Base-by-base conservation (phyloP, 306 rosid genomes). In the Psophocarpus tetragonolobus region DNA sequence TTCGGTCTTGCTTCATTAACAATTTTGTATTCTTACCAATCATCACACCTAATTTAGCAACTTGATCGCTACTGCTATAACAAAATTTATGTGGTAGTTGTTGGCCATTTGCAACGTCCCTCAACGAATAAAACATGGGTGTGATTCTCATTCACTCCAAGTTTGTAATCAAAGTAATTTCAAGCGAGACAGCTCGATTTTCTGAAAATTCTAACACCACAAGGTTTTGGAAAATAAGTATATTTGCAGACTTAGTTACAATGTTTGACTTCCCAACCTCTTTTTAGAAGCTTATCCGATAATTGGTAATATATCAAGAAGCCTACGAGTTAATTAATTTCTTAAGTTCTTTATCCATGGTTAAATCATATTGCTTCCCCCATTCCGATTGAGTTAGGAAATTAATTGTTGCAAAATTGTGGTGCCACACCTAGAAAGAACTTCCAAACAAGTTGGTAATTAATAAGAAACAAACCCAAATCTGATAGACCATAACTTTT, bases 41-140 rank as follows among this genome's bases (percentile, higher is more conserved):
- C 50, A 65, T 38, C 30, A 20, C 71, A 38, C 50, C 71, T 65
- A 65, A 36, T 38, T 65, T 65, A 65, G 71, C 50, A 35, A 64
- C 29, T 35, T 18, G 30, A 35, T 14, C n/a, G n/a, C 48, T 20
- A 5, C 24, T 35, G 48, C 30, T 64, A 18, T 3, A 64, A 35
- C 70, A 65, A 65, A 36, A 36, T 60, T 27, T 29, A 15, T 20
- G 33, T 20, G 50, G 10, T 20, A 4, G 27, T 64, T 29, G 48
- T 35, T 33, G 15, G 29, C 4, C 17, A 4, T 36, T 36, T 36
- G n/a, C 17, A 35, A 17, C 68, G 15, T 30, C 45, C 45, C 44
- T 26, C 2, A 26, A 33, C 1, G 14, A 18, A 30, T 0, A 29
- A 64, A 64, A 10, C 14, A 30, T 61, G 42, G 15, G 3, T 1